phyloP scores from a whole-genome alignment of 805 yeast species.

The Komagataella populi region DNA sequence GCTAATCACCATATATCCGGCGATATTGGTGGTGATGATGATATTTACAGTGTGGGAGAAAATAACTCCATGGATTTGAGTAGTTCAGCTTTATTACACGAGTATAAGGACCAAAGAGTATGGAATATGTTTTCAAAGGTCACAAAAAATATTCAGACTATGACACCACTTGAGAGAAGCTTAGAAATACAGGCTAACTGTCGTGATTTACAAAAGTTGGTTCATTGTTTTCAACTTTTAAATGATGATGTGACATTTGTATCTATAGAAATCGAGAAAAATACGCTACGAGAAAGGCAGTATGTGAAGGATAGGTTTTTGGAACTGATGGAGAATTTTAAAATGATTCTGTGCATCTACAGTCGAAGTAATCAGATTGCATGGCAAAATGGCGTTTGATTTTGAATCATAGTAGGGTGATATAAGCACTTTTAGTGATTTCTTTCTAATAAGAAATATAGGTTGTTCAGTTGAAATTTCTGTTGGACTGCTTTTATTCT shows the following conservation, averaged over 20 bases:
- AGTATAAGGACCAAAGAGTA: background rate
- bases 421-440: too few relatives aligned
- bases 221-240: slow-evolving; percentile 30
- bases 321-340: slow-evolving; percentile 21
- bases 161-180: slow-evolving; percentile 11
- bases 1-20: background rate
- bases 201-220: slow-evolving; percentile 26
- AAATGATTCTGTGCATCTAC: slow-evolving; percentile 10
- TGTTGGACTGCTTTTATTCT: too few relatives aligned
- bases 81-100: background rate
- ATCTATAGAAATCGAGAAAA: slow-evolving; percentile 27
- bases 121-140: slow-evolving; percentile 4
- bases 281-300: slow-evolving; percentile 19
- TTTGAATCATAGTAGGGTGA: background rate
- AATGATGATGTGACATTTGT: slow-evolving; percentile 28
- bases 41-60: slow-evolving; percentile 2
- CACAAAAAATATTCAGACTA: slow-evolving; percentile 6
- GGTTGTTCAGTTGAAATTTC: too few relatives aligned
- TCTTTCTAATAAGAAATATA: too few relatives aligned
- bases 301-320: slow-evolving; percentile 26
- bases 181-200: slow-evolving; percentile 10
- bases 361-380: background rate
- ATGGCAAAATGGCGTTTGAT: slow-evolving; percentile 1
- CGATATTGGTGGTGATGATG: background rate
- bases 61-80: slow-evolving; percentile 2